Base-by-base conservation (phyloP, 225 moss, liverwort and hornwort genomes). In the Pseudoscleropodium purum region DNA sequence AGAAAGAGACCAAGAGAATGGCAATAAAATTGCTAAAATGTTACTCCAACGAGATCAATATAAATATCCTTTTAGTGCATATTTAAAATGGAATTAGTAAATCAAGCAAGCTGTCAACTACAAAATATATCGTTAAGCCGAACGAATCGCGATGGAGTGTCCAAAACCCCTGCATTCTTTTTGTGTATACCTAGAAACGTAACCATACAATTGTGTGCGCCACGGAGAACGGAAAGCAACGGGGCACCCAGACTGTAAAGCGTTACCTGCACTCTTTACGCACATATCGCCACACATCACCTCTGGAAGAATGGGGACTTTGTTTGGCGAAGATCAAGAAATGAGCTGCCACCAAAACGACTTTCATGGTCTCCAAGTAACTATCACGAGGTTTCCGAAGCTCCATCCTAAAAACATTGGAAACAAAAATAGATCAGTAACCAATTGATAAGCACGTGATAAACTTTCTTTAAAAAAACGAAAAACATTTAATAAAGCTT, bases 261-360 rank as follows among this genome's bases (percentile, higher is more conserved):
- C 65, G 29, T 83, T 81, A 94, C 94, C 93, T 92, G 72, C 93
- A 95, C 88, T 95, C 93, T 84, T 92, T 95, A 49, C 94, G 91
- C 75, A 95, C 86, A 60, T 95, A 93, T 81, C 94, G 94, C 93
- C 94, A 95, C 69, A 95, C 92, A 83, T 91, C 94, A 8, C 93
- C 91, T 88, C 92, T 93, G 24, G 92, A 91, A 45, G 93, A 85
- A 86, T 92, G 81, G 41, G 93, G 92, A 23, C 90, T 91, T 85
- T 95, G 94, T 90, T 95, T 93, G 4, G 92, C 92, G 59, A 93
- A 91, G 83, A 90, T 87, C 90, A 95, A 92, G 91, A 95, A 95
- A 91, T 95, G 84, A 90, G 94, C 94, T 79, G 94, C 94, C 45
- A 95, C 94, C 67, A 92, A 9, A 45, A 93, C 92, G 41, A 95